Percentiles rank a stretch among this genome's conserved stretches.
Conservation (phyloP, 441 rosid species). For the Geranium incanum region DNA sequence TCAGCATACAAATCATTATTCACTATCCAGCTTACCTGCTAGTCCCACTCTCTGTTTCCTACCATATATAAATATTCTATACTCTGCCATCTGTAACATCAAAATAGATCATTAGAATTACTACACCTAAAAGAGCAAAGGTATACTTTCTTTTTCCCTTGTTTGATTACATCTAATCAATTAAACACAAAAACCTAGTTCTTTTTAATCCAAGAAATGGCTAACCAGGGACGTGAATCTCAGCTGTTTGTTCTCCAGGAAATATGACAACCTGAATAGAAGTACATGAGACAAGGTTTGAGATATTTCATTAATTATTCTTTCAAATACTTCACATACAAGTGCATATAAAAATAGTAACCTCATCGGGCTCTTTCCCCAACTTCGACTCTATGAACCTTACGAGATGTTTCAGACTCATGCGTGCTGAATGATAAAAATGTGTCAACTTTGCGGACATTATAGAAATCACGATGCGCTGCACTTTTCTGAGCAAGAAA, state of each 20-base stretch:
- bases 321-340: background rate
- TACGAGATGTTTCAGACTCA: constrained; percentile 97
- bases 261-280: constrained; percentile 85
- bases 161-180: no score
- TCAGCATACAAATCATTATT: constrained; percentile 93
- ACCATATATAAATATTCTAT: constrained; percentile 68
- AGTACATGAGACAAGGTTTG: constrained; percentile 5
- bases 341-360: constrained; percentile 19
- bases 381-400: constrained; percentile 96
- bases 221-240: no score
- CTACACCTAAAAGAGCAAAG: background rate
- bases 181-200: no score
- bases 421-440: constrained; percentile 97
- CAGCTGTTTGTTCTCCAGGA: no score
- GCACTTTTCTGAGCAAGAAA: constrained; percentile 74
- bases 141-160: no score
- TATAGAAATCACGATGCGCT: background rate
- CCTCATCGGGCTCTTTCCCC: constrained; percentile 98
- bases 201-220: no score
- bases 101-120: constrained; percentile 16
- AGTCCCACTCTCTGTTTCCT: constrained; percentile 99
- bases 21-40: constrained; percentile 96
- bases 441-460: constrained; percentile 83
- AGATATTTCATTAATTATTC: background rate
- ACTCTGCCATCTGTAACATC: constrained; percentile 89